A percentile compares a stretch with the other conserved stretches of the same genome.
These are phyloP conservation scores for Leccinellum rugosiceps DNA, from an alignment of 768 basidiomycete species.

Conservation along the genomic window DNA sequence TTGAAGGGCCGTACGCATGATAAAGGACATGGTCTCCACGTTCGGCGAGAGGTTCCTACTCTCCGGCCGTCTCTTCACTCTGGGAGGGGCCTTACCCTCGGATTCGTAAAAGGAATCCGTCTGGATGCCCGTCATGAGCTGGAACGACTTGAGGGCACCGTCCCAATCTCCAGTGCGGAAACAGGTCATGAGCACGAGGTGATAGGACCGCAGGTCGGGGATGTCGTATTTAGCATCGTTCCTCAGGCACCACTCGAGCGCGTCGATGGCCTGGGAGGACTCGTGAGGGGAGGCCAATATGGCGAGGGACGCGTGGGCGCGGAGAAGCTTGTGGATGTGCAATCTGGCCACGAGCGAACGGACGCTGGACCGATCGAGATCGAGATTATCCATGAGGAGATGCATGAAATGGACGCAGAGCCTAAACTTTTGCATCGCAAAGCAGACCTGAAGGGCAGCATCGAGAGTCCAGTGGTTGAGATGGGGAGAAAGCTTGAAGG, in stretches of 20 bases:
- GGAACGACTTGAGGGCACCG: constrained; percentile 53
- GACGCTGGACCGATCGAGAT: constrained; percentile 19
- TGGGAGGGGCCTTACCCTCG: constrained; percentile 39
- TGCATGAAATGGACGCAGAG: constrained; percentile 56
- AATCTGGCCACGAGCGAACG: constrained; percentile 44
- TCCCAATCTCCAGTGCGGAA: constrained; percentile 64
- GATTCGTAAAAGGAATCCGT: constrained; percentile 41
- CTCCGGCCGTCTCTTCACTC: constrained; percentile 38
- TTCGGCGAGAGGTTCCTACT: constrained; percentile 47
- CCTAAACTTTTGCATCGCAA: constrained; percentile 42
- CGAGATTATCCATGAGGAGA: constrained; percentile 47
- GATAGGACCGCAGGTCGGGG: constrained; percentile 48
- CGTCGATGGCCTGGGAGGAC: constrained; percentile 50
- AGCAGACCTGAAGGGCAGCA: constrained; percentile 56
- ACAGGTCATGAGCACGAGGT: constrained; percentile 61
- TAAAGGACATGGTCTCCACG: constrained; percentile 50
- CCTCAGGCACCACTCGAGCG: constrained; percentile 67
- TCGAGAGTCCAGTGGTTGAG: constrained; percentile 49
- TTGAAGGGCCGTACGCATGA: constrained; percentile 57
- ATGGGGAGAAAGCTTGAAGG: constrained; percentile 36
- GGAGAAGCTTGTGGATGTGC: constrained; percentile 63
- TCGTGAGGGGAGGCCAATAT: constrained; percentile 37
- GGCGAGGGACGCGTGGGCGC: constrained; percentile 43
- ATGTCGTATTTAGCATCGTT: constrained; percentile 49
- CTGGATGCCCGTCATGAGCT: constrained; percentile 71